Evolutionary conservation across 306 rosid genomes (phyloP).

Genomic region (Clitoria ternatea): DNA sequence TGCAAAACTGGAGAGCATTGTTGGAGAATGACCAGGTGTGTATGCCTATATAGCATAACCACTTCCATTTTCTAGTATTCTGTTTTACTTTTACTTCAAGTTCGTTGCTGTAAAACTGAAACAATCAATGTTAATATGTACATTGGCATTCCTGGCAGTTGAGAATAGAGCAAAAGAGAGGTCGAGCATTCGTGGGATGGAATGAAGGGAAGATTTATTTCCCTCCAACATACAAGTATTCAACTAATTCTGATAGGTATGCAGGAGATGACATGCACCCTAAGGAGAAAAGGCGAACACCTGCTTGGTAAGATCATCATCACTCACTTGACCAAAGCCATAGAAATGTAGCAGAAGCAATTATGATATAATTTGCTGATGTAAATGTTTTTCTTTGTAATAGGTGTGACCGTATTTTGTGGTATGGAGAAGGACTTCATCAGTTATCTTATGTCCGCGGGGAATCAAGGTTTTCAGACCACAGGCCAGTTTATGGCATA

Average conservation of each 20-base stretch:
- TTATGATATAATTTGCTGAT: neutral
- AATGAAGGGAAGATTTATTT: conserved; percentile 95
- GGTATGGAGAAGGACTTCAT: conserved; percentile 97
- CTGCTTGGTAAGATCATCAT: conserved; percentile 78
- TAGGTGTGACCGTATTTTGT: conserved; percentile 97
- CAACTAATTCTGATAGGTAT: conserved; percentile 94
- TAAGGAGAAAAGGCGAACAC: conserved; percentile 95
- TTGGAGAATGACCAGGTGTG: conserved; percentile 93
- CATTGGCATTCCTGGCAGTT: conserved; percentile 49
- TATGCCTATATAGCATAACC: conserved; percentile 21
- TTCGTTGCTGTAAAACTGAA: neutral
- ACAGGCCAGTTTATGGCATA: conserved; percentile 86
- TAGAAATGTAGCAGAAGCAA: conserved; percentile 5
- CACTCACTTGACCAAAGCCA: conserved; percentile 2
- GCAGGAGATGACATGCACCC: conserved; percentile 94
- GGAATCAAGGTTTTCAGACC: conserved; percentile 94
- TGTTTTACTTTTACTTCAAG: neutral
- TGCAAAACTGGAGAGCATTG: conserved; percentile 99
- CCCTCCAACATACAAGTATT: conserved; percentile 97
- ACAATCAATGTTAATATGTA: neutral
- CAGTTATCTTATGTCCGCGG: conserved; percentile 96
- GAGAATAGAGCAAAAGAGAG: conserved; percentile 84
- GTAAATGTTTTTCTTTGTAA: conserved; percentile 1
- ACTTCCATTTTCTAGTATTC: neutral
- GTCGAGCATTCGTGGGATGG: conserved; percentile 88